Evolutionary conservation across 169 alveolate genomes (phyloP).

Genomic region (Plasmodium inui): DNA sequence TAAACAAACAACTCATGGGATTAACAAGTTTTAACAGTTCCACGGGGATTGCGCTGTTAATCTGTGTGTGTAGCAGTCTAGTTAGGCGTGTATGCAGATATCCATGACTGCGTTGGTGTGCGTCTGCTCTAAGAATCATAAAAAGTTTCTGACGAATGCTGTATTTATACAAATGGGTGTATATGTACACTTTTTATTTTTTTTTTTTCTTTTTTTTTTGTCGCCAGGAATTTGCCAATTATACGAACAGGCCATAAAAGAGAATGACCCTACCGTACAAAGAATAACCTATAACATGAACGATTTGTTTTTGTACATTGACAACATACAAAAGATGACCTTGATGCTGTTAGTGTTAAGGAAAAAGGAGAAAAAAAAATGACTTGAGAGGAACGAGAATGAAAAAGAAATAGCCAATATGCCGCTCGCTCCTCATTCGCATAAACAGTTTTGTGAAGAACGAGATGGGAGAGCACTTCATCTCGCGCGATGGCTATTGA

Average conservation of each 20-base stretch:
- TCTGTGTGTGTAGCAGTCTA: not conserved
- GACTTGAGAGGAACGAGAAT: not conserved
- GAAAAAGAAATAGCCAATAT: conserved; percentile 14
- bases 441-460: not conserved
- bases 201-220: not conserved
- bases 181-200: not conserved
- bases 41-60: not conserved
- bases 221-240: conserved; percentile 69
- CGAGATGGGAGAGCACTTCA: not conserved
- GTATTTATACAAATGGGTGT: not conserved
- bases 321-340: conserved; percentile 67
- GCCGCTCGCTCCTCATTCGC: not conserved
- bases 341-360: conserved; percentile 44
- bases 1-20: not conserved
- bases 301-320: conserved; percentile 72
- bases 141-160: not conserved
- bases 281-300: conserved; percentile 74
- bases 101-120: not conserved
- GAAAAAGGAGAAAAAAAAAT: not conserved
- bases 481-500: not conserved
- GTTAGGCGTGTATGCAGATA: not conserved
- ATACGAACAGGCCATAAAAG: conserved; percentile 77
- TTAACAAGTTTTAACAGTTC: not conserved
- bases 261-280: conserved; percentile 73
- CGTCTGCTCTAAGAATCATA: not conserved